Base-by-base conservation (phyloP, 306 rosid genomes). In the Dalbergia cultrata region DNA sequence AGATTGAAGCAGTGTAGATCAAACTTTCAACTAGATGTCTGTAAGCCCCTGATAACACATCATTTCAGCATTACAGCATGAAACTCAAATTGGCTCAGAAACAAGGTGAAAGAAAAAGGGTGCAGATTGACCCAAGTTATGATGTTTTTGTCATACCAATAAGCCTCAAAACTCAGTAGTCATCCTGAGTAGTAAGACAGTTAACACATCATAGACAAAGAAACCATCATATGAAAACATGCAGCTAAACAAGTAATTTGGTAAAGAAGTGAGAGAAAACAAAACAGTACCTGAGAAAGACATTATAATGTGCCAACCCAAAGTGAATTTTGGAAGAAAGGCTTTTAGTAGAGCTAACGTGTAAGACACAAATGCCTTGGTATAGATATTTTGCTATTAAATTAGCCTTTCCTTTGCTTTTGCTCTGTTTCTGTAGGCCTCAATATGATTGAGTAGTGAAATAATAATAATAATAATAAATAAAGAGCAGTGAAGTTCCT, bases 251-350 rank as follows among this genome's bases (percentile, higher is more conserved):
- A 26, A 26, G 31, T 26, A 61, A 21, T 41, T 53, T 65, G 68
- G 67, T 22, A 53, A 63, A 70, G 53, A 6, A 69, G 58, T 39
- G 61, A 65, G 69, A 83, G 75, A 70, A 14, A 79, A 13, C 5
- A 72, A 72, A 5, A 47, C 21, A 17, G 81, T 13, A 85, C 75
- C 72, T 0, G 80, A 77, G 77, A 81, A 80, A 81, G 78, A 16
- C 80, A 76, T 72, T 44, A 17, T 35, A 4, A 43, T n/a, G 64
- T 7, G 39, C 26, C 72, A 18, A 54, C 31, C 26, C 72, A 18
- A 54, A 53, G 65, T 4, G 44, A 68, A 72, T 56, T 35, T 72
- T 11, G 18, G 67, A 81, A 83, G 75, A 57, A n/a, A 58, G 65
- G 62, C 4, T 9, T 66, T 52, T 50, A 59, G 64, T 59, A 34